Evolutionary conservation across 345 rosid genomes (phyloP), one percentile per base, ranked within the genome.

Genomic region (Camelina neglecta): DNA sequence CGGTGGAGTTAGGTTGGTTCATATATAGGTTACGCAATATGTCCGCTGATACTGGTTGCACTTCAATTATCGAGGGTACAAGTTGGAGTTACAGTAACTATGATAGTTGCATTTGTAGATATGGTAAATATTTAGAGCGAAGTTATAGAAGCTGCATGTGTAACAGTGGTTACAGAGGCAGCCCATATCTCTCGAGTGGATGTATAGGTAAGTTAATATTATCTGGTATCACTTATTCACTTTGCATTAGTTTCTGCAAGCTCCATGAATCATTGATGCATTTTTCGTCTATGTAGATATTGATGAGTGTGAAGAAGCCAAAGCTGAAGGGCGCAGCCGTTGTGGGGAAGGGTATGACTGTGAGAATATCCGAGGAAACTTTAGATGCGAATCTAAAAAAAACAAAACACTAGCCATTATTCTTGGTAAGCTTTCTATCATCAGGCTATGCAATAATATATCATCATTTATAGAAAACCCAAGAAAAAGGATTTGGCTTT

Each of bases 141-240:
- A 56, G 68, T 12, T 76, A 55, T 47, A 44, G 20, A 55, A 73
- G 15, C 7, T 87, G 87, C 68, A 10, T 8, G 3, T 87, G 87
- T 69, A 35, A 42, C 26, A 0, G 4, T 11, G 85, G 83, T 61
- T 86, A 71, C 47, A 62, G 65, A 51, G 89, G 87, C 21, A 85
- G 68, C 60, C 80, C 88, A 2, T 81, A 79, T 49, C 59, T 80
- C 4, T 4, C 64, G 6, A 53, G 21, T 21, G 79, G 75, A 26
- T 84, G 85, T n/a, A 49, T 6, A 72, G 83, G 85, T 82, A 77
- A 48, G 29, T 6, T 21, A 12, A 57, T 49, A 21, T 42, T 66
- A 33, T 53, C 15, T 36, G 7, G 48, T 53, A 12, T 10, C 6
- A 11, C 1, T 57, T 47, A 47, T 18, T 18, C 18, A 18, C 20